Conservation (phyloP, 345 rosid species). For the Acer negundo region DNA sequence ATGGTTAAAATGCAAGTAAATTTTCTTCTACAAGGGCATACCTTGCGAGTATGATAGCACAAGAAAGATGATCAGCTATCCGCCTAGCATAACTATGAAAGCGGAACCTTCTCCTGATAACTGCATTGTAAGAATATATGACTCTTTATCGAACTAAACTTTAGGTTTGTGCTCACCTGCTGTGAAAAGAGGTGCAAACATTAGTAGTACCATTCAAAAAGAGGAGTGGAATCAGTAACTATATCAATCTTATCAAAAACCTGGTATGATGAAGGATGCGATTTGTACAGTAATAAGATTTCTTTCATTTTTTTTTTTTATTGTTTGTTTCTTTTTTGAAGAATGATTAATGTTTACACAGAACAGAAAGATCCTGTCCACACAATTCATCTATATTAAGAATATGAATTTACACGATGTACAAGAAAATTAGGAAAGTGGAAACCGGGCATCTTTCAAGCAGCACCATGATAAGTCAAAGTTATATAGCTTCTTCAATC, state of each 20-base stretch:
- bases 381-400: conserved; percentile 48
- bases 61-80: background rate
- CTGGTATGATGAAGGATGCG: background rate
- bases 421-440: conserved; percentile 52
- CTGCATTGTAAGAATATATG: background rate
- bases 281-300: conserved; percentile 10
- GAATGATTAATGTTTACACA: conserved; percentile 75
- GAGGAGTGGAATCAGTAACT: background rate
- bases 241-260: background rate
- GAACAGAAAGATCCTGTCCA: conserved; percentile 49
- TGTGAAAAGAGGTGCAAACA: background rate
- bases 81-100: conserved; percentile 1
- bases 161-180: background rate
- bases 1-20: background rate
- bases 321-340: conserved; percentile 30
- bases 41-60: background rate
- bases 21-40: background rate
- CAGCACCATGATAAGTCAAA: conserved; percentile 23
- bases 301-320: conserved; percentile 17
- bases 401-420: conserved; percentile 69
- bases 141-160: conserved; percentile 1
- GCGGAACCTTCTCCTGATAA: background rate
- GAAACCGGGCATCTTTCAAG: conserved; percentile 36
- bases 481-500: conserved; percentile 36
- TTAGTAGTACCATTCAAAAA: background rate